Base-by-base conservation (phyloP, 768 basidiomycete species). In the Strobilomyces confusus region DNA sequence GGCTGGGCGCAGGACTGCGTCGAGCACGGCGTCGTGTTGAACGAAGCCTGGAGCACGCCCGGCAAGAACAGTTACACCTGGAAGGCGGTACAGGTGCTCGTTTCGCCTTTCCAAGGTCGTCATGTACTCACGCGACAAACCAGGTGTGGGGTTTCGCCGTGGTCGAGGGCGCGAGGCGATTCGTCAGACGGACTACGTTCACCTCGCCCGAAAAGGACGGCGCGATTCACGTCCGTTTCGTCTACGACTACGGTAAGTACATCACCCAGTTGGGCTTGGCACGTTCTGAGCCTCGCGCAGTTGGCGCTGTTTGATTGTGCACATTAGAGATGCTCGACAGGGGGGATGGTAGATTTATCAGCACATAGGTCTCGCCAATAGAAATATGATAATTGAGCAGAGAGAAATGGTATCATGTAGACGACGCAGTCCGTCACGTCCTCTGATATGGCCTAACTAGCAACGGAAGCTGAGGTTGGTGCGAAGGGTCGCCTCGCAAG, bases 161-260 rank as follows among this genome's bases (percentile, higher is more conserved):
- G 4, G 70, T 84, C 56, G 69, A 84, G 13, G 81, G 75, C 26
- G 79, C 80, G 62, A 79, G 82, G 59, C 73, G 83, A 53, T 82
- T 87, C 59, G 72, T 76, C 4, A 75, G 86, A 51, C 82, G 79
- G 59, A 70, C 87, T 54, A 75, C 77, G 56, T 89, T 89, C 66
- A 80, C 77, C 5, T 85, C 85, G 1, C 79, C 85, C 5, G 61
- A 73, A 23, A 80, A 73, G 8, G 78, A 80, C 9, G 55, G 57
- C 14, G 61, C 69, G 36, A 80, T 88, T 46, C 72, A 79, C 51
- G 71, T 74, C 12, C 78, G 73, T 43, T 64, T 89, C 32, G 73
- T 85, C 20, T 89, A 88, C 55, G 84, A 89, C 62, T 87, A 88
- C 57, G 52, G 86, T 87, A 48, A 68, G 84, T 70, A 5, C 14